Conservation (phyloP, 768 basidiomycete species). For the Tremella mesenterica region DNA sequence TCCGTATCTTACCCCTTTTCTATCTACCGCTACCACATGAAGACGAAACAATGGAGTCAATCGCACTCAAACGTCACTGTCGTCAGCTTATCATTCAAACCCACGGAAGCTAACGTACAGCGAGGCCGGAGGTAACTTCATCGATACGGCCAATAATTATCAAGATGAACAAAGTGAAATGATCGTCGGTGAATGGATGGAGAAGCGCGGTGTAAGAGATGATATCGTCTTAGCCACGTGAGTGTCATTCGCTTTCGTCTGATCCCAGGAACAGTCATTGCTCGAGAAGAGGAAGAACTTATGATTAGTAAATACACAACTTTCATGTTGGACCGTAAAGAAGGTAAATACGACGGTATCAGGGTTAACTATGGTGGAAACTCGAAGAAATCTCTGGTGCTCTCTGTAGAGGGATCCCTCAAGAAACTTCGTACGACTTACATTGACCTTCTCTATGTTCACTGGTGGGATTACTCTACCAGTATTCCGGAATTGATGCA, state of each 20-base stretch:
- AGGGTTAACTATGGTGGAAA: conserved; percentile 48
- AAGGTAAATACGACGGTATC: not conserved
- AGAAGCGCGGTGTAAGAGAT: conserved; percentile 47
- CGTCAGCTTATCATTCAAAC: not conserved
- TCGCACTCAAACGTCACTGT: too few species aligned
- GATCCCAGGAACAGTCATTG: not conserved
- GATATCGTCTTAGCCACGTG: conserved; percentile 49
- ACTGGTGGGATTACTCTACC: conserved; percentile 52
- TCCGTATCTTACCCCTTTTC: too few species aligned
- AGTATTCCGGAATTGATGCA: conserved; percentile 56
- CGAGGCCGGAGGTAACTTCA: conserved; percentile 50
- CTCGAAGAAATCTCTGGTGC: conserved; percentile 46
- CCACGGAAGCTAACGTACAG: not conserved
- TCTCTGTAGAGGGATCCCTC: conserved; percentile 47
- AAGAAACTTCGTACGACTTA: conserved; percentile 56
- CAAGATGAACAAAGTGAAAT: conserved; percentile 51
- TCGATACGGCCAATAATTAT: conserved; percentile 40
- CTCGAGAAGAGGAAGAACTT: not conserved
- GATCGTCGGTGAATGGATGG: conserved; percentile 52
- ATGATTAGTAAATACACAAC: conserved; percentile 34
- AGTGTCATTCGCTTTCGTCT: not conserved
- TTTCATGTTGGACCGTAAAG: conserved; percentile 48
- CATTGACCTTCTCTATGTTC: conserved; percentile 50
- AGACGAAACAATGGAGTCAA: too few species aligned
- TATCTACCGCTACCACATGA: too few species aligned